Conservation (phyloP, 495 filamentous ascomycete species). For the Schizothecium vesticola region DNA sequence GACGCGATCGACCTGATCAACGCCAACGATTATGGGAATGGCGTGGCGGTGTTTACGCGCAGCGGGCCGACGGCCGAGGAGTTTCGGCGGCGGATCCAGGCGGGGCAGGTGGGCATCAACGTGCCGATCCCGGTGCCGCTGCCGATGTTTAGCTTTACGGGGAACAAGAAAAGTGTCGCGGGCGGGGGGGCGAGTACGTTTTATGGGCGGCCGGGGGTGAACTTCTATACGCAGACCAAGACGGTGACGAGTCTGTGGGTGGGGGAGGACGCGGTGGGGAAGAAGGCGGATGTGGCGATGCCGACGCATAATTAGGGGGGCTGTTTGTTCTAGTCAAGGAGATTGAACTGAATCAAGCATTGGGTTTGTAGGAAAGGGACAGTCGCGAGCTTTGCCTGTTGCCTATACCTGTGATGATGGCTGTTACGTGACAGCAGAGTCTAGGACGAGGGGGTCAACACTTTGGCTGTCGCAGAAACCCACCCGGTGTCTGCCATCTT, state of each 20-base stretch:
- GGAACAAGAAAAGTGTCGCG: constrained; percentile 94
- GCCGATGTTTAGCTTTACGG: constrained; percentile 96
- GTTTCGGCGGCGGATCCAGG: constrained; percentile 63
- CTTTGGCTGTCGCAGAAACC: too few species aligned
- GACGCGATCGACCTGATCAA: constrained; percentile 65
- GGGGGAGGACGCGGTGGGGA: constrained; percentile 72
- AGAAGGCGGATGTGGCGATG: constrained; percentile 85
- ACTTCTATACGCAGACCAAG: constrained; percentile 96
- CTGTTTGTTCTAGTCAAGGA: too few species aligned
- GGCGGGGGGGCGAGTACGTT: constrained; percentile 92
- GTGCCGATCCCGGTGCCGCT: constrained; percentile 82
- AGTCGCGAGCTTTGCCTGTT: too few species aligned
- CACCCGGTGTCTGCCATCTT: too few species aligned
- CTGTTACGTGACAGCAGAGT: too few species aligned
- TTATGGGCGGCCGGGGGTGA: constrained; percentile 85
- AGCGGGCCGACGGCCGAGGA: constrained; percentile 55
- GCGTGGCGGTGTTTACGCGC: constrained; percentile 60
- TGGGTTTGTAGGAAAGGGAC: neutral
- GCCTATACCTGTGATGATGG: too few species aligned
- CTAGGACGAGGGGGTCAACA: too few species aligned
- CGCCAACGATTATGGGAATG: constrained; percentile 62
- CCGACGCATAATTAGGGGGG: constrained; percentile 60
- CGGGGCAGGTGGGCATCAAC: constrained; percentile 75
- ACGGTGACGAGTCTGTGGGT: constrained; percentile 93
- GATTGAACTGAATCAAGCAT: neutral